phyloP scores from a whole-genome alignment of 257 asterid genomes.

The Gentiana macrophylla region DNA sequence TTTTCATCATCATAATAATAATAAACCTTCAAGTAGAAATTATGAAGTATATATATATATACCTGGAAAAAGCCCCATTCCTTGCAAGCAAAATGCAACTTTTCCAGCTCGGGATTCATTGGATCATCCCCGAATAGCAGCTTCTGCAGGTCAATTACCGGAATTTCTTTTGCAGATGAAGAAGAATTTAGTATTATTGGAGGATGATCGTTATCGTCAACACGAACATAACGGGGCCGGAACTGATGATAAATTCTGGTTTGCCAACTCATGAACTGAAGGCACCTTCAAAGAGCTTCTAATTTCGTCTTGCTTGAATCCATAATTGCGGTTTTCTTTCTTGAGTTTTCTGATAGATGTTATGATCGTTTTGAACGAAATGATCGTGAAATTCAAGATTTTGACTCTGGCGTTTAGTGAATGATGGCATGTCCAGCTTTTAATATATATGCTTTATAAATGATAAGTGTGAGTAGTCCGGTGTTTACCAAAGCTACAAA shows the following conservation, averaged over 20 bases:
- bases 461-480: too few species aligned
- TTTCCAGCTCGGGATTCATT: conserved; percentile 31
- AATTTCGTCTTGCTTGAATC: neutral
- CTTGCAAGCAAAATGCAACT: conserved; percentile 33
- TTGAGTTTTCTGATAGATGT: too few species aligned
- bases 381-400: too few species aligned
- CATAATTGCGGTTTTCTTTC: too few species aligned
- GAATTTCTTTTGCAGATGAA: conserved; percentile 16
- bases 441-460: too few species aligned
- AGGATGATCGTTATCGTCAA: conserved; percentile 15
- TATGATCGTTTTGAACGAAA: too few species aligned
- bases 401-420: too few species aligned
- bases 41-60: too few species aligned
- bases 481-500: too few species aligned
- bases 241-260: conserved; percentile 17
- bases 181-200: neutral
- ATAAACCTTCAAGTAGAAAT: too few species aligned
- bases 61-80: conserved; percentile 42
- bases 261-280: conserved; percentile 45
- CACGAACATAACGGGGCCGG: conserved; percentile 40
- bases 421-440: too few species aligned
- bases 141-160: conserved; percentile 29
- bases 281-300: conserved; percentile 42
- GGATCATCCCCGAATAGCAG: conserved; percentile 5
- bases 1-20: too few species aligned